These are phyloP conservation scores for Gaeumannomyces sp. DNA, from an alignment of 2,329 filamentous ascomycete species.

Conservation along the genomic window DNA sequence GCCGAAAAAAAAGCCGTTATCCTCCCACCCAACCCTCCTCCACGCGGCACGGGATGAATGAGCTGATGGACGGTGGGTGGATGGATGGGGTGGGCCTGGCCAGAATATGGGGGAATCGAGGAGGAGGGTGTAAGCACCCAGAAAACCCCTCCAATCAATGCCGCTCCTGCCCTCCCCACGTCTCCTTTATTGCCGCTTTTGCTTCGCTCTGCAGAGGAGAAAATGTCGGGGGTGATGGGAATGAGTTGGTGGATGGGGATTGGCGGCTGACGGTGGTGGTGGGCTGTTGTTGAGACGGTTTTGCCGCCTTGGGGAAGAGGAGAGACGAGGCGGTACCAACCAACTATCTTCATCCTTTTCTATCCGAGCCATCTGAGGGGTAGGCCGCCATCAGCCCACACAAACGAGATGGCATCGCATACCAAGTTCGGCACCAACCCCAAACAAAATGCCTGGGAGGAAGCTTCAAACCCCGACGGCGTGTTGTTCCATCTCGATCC, in stretches of 20 bases:
- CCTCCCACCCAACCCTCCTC: too few species aligned
- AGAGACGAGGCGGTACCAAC: not conserved
- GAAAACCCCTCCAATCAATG: not conserved
- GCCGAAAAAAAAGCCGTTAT: not conserved
- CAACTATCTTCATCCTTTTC: not conserved
- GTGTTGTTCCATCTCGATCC: not conserved
- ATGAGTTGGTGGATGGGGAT: not conserved
- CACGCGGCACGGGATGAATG: too few species aligned
- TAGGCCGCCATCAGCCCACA: not conserved
- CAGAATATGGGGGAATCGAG: not conserved
- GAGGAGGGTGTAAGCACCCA: not conserved
- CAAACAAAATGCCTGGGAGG: too few species aligned
- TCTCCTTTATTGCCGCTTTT: not conserved
- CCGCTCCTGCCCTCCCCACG: too few species aligned
- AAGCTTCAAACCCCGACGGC: not conserved
- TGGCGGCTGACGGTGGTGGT: not conserved
- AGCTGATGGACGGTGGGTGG: not conserved
- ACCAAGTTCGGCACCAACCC: too few species aligned
- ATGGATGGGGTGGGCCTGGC: not conserved
- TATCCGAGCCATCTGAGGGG: not conserved
- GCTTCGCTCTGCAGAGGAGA: not conserved
- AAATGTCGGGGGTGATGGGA: too few species aligned
- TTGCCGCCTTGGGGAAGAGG: not conserved
- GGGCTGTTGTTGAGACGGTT: not conserved
- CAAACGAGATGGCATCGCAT: too few species aligned